Conservation (phyloP, 306 rosid genomes). For the Gillenia trifoliata region DNA sequence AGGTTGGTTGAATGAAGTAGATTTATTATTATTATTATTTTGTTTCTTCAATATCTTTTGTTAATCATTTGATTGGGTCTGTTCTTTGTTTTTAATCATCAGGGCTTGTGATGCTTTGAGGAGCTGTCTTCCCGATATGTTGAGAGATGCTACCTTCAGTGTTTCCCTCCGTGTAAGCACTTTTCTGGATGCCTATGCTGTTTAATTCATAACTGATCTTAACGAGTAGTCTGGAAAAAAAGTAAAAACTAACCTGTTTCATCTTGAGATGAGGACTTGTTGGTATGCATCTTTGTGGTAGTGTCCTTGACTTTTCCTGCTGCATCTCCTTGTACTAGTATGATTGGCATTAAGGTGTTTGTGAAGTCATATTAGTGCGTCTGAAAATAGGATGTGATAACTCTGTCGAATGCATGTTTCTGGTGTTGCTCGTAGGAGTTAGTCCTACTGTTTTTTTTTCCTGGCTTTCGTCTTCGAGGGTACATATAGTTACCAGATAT, state of each 20-base stretch:
- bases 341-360: not conserved
- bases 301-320: not conserved
- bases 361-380: not conserved
- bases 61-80: not conserved
- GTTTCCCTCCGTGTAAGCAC: conserved; percentile 60
- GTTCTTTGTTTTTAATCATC: conserved; percentile 6
- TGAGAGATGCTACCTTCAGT: conserved; percentile 59
- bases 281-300: not conserved
- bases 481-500: not conserved
- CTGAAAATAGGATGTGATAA: not conserved
- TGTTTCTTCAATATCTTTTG: not conserved
- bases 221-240: not conserved
- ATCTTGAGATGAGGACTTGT: not conserved
- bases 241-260: not conserved
- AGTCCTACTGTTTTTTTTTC: not conserved
- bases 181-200: not conserved
- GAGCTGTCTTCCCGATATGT: conserved; percentile 65
- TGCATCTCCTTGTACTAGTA: not conserved
- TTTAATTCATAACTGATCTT: not conserved
- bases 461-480: not conserved
- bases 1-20: conserved; percentile 43
- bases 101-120: conserved; percentile 71
- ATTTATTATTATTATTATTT: not conserved
- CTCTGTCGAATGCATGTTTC: not conserved
- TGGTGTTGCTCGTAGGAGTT: not conserved